Conservation (phyloP, 2,329 filamentous ascomycete genomes). For the Zymoseptoria crescenta region DNA sequence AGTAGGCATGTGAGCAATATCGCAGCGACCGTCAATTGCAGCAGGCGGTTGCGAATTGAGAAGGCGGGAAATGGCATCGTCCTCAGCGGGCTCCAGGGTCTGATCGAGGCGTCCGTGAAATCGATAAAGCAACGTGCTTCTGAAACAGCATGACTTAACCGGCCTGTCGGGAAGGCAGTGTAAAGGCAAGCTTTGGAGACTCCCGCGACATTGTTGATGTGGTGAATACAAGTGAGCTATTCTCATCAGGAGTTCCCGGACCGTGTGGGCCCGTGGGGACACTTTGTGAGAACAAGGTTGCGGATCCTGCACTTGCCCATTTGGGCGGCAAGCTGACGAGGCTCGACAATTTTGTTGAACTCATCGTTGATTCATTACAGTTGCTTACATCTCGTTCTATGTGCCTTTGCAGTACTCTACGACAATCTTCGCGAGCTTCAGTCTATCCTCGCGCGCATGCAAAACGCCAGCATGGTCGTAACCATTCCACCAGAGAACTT, state of each 20-base stretch:
- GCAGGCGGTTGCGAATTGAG: conserved; percentile 26
- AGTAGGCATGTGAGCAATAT: conserved; percentile 16
- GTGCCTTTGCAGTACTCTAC: conserved; percentile 18
- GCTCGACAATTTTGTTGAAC: neutral
- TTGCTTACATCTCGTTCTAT: neutral
- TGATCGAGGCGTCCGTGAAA: neutral
- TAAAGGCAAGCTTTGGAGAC: neutral
- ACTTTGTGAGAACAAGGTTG: neutral
- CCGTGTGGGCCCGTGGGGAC: neutral
- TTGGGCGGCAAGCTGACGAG: neutral
- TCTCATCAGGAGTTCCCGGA: neutral
- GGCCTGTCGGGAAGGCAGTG: neutral
- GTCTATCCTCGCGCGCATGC: conserved; percentile 27
- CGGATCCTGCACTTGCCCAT: neutral
- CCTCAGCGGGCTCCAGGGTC: neutral
- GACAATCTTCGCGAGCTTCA: conserved; percentile 21
- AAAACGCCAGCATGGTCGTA: conserved; percentile 60
- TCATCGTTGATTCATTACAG: neutral
- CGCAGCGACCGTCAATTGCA: conserved; percentile 23
- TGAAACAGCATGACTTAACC: neutral
- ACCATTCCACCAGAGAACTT: conserved; percentile 53
- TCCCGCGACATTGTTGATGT: neutral
- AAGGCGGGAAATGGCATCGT: conserved; percentile 22
- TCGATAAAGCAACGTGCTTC: neutral
- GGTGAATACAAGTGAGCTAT: neutral